Conservation (phyloP, 2,329 filamentous ascomycete species). For the Penicillium oxalicum region DNA sequence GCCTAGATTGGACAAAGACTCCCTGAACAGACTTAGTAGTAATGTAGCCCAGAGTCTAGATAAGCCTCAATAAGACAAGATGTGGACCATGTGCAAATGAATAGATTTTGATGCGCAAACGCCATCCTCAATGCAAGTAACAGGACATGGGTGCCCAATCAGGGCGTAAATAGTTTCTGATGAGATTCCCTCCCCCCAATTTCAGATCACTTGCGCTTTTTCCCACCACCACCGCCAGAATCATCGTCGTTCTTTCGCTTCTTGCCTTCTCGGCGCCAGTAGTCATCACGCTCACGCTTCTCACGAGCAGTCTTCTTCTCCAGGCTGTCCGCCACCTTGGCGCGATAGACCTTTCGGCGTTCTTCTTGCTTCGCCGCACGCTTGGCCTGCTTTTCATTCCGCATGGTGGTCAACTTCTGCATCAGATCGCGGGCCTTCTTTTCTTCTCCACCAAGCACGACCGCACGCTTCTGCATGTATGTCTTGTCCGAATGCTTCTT, state of each 20-base stretch:
- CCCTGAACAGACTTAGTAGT: no score
- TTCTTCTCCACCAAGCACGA: constrained; percentile 81
- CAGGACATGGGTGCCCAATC: constrained; percentile 9
- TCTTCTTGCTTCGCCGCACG: constrained; percentile 81
- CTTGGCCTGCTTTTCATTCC: constrained; percentile 86
- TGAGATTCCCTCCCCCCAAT: constrained; percentile 38
- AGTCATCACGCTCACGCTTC: constrained; percentile 88
- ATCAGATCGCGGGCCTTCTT: constrained; percentile 80
- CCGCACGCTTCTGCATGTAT: constrained; percentile 91
- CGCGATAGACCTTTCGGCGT: constrained; percentile 69
- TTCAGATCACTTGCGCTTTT: constrained; percentile 37
- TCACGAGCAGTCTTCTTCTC: constrained; percentile 84
- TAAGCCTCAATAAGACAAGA: no score
- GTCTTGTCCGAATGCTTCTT: constrained; percentile 73
- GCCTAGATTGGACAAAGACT: no score
- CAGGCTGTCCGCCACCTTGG: constrained; percentile 72
- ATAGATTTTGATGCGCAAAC: neutral
- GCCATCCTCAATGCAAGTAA: constrained; percentile 17
- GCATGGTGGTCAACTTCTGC: constrained; percentile 84
- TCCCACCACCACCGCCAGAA: constrained; percentile 42
- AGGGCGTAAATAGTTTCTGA: constrained; percentile 22
- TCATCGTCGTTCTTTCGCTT: constrained; percentile 58
- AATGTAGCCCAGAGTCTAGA: no score
- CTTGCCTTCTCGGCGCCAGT: constrained; percentile 84
- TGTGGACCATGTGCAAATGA: neutral